Percentiles rank a stretch among this genome's conserved stretches.
phyloP scores from a whole-genome alignment of 1,284 basidiomycete species.

The Ganoderma leucocontextum region DNA sequence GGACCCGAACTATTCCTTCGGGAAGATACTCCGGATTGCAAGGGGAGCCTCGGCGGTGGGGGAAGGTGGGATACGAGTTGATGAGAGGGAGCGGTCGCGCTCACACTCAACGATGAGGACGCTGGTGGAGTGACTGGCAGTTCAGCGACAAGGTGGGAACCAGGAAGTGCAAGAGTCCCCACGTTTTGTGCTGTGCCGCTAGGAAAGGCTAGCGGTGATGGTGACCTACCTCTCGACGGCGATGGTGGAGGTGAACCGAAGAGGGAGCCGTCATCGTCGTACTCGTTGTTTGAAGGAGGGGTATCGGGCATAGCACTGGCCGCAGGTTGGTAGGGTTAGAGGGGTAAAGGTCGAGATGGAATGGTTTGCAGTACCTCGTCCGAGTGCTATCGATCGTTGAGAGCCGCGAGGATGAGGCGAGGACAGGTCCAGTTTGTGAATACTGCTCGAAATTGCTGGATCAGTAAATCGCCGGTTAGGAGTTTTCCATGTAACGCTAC shows the following conservation, averaged over 20 bases:
- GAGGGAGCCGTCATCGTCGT: constrained; percentile 73
- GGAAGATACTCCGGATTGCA: constrained; percentile 25
- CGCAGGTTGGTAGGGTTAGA: constrained; percentile 5
- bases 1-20: constrained; percentile 23
- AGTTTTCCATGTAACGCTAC: constrained; percentile 4
- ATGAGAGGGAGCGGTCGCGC: constrained; percentile 24
- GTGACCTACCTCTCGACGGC: constrained; percentile 78
- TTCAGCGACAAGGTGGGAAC: constrained; percentile 88
- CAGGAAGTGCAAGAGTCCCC: constrained; percentile 96
- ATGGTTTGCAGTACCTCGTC: constrained; percentile 25
- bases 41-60: constrained; percentile 14
- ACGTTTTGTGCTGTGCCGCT: constrained; percentile 74
- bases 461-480: neutral
- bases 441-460: neutral
- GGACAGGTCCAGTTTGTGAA: constrained; percentile 26
- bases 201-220: constrained; percentile 63
- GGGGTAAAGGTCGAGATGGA: neutral
- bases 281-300: constrained; percentile 39
- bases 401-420: constrained; percentile 13
- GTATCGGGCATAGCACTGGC: constrained; percentile 32
- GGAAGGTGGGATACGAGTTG: neutral
- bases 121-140: constrained; percentile 78
- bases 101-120: constrained; percentile 56
- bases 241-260: constrained; percentile 83
- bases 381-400: constrained; percentile 34